A percentile compares a stretch with the other conserved stretches of the same genome.
These are phyloP conservation scores for Malus hybrid DNA, from an alignment of 331 rosid species.

Conservation along the genomic window DNA sequence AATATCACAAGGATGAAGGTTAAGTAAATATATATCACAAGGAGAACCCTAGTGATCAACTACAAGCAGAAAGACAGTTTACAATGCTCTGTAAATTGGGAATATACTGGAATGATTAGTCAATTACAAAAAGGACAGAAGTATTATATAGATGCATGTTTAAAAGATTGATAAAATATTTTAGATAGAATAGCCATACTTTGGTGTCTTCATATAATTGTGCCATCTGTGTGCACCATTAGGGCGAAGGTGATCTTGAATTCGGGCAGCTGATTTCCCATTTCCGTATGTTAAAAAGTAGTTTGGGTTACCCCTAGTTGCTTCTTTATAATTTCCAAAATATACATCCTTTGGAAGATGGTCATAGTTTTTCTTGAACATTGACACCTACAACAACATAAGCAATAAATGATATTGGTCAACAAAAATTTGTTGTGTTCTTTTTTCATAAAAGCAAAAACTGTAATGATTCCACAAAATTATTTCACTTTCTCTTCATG, in stretches of 20 bases:
- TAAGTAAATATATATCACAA: background rate
- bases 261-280: conserved; percentile 96
- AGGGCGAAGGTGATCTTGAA: conserved; percentile 95
- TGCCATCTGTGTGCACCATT: conserved; percentile 99
- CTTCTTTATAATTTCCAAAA: conserved; percentile 84
- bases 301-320: conserved; percentile 96
- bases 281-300: conserved; percentile 93
- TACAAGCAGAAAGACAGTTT: background rate
- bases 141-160: background rate
- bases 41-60: background rate
- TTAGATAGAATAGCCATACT: conserved; percentile 39
- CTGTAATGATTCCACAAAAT: background rate
- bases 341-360: conserved; percentile 93
- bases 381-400: conserved; percentile 61
- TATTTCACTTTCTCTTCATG: background rate
- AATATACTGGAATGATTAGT: background rate
- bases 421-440: background rate
- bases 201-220: conserved; percentile 89
- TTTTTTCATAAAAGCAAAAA: background rate
- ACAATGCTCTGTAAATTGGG: background rate
- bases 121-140: background rate
- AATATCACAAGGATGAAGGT: background rate
- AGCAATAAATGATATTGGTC: conserved; percentile 1
- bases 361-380: conserved; percentile 96
- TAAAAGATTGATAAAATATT: conserved; percentile 4